Evolutionary conservation across 768 basidiomycete species (phyloP).

Genomic region (Kwoniella sp.): DNA sequence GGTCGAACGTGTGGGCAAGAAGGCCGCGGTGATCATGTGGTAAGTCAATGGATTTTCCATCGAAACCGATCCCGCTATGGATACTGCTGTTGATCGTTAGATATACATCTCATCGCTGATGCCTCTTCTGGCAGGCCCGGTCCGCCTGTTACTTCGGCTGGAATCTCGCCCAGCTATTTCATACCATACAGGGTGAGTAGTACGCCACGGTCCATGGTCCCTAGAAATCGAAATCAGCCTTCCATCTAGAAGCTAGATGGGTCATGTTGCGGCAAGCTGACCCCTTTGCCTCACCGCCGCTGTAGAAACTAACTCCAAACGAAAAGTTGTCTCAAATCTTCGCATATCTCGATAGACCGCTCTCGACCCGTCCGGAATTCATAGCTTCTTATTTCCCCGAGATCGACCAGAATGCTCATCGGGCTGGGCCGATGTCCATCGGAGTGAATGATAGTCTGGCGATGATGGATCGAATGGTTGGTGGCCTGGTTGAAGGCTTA

Average conservation of each 20-base stretch:
- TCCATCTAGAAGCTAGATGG: no score
- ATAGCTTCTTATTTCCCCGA: constrained; percentile 64
- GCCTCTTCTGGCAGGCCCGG: no score
- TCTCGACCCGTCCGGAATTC: constrained; percentile 72
- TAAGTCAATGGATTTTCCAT: constrained; percentile 55
- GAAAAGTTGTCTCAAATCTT: constrained; percentile 77
- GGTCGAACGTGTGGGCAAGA: constrained; percentile 68
- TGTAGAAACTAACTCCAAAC: constrained; percentile 57
- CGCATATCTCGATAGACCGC: constrained; percentile 76
- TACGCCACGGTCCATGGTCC: not conserved
- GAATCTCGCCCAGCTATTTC: constrained; percentile 71
- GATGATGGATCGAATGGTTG: constrained; percentile 73
- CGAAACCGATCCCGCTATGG: not conserved
- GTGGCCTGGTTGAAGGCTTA: constrained; percentile 67
- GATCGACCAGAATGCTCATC: constrained; percentile 27
- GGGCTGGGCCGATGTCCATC: constrained; percentile 27
- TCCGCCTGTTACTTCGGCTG: constrained; percentile 69
- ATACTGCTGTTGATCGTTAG: no score
- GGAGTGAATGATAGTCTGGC: constrained; percentile 64
- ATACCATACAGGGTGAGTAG: constrained; percentile 71
- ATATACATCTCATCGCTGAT: no score
- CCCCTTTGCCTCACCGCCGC: not conserved
- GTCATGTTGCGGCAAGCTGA: no score
- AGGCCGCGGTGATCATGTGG: constrained; percentile 92
- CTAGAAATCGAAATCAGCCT: no score